Percentiles rank a stretch among this genome's conserved stretches.
These are phyloP conservation scores for Cyclospora cayetanensis DNA, from an alignment of 169 alveolate species.

Conservation along the genomic window DNA sequence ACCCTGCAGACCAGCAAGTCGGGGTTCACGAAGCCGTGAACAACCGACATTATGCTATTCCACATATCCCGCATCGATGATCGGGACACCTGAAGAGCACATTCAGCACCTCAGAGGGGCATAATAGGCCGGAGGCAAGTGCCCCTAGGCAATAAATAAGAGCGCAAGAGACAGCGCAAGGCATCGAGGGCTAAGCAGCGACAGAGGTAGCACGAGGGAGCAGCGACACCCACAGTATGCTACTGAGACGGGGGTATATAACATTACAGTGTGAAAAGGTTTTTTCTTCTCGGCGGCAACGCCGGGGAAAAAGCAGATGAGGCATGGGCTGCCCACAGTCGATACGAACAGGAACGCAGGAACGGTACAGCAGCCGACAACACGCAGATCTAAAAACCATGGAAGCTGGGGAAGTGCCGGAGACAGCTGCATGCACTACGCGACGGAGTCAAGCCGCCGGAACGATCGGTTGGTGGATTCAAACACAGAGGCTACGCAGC, in stretches of 20 bases:
- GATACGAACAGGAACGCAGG: not conserved
- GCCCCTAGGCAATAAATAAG: not conserved
- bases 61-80: constrained; percentile 76
- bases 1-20: constrained; percentile 82
- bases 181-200: not conserved
- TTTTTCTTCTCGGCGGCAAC: too few relatives aligned
- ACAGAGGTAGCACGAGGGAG: not conserved
- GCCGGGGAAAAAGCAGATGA: too few relatives aligned
- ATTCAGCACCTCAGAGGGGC: too few relatives aligned
- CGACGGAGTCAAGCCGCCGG: constrained; percentile 74
- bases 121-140: not conserved
- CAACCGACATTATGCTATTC: constrained; percentile 73
- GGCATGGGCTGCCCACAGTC: not conserved
- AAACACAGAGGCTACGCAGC: too few relatives aligned
- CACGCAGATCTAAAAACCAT: not conserved
- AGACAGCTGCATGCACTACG: constrained; percentile 78
- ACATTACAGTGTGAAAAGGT: too few relatives aligned
- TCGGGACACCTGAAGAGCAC: constrained; percentile 58
- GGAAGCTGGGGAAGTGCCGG: constrained; percentile 13
- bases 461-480: too few relatives aligned
- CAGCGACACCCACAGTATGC: not conserved
- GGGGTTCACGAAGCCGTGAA: constrained; percentile 75
- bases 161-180: not conserved
- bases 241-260: too few relatives aligned
- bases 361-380: not conserved